Percentiles rank a stretch among this genome's conserved stretches.
These are phyloP conservation scores for Haplographium delicatum DNA, from an alignment of 495 filamentous ascomycete genomes.

Conservation along the genomic window DNA sequence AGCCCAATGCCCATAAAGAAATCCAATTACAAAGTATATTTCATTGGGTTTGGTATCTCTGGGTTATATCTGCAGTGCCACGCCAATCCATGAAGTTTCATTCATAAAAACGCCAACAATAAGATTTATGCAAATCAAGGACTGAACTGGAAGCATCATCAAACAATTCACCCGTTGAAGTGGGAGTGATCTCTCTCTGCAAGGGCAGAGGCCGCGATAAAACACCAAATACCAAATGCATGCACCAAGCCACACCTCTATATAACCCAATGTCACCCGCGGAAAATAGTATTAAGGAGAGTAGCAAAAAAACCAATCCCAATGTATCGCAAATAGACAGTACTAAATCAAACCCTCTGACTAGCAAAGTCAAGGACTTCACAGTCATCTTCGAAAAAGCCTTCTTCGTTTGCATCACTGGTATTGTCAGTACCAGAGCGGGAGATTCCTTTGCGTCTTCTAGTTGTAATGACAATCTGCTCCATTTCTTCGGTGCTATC, in stretches of 20 bases:
- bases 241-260: conserved; percentile 2
- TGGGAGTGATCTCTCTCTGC: conserved; percentile 7
- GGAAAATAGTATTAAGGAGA: not conserved
- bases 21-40: not conserved
- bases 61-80: not conserved
- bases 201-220: no score
- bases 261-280: not conserved
- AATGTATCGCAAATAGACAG: not conserved
- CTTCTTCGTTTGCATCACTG: conserved; percentile 50
- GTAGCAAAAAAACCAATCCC: not conserved
- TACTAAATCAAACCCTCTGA: conserved; percentile 60
- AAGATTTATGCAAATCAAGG: not conserved
- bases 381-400: conserved; percentile 92
- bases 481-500: conserved; percentile 64
- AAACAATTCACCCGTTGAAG: conserved; percentile 11
- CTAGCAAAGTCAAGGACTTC: conserved; percentile 89
- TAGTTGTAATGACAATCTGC: conserved; percentile 75
- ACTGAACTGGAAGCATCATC: not conserved
- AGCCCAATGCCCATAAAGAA: no score
- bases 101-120: conserved; percentile 1
- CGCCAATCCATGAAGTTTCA: not conserved
- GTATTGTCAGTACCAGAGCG: conserved; percentile 26
- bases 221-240: conserved; percentile 1
- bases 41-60: conserved; percentile 3
- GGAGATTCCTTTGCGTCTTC: conserved; percentile 56